Base-by-base conservation (phyloP, 306 rosid species). In the Cicer cuneatum region DNA sequence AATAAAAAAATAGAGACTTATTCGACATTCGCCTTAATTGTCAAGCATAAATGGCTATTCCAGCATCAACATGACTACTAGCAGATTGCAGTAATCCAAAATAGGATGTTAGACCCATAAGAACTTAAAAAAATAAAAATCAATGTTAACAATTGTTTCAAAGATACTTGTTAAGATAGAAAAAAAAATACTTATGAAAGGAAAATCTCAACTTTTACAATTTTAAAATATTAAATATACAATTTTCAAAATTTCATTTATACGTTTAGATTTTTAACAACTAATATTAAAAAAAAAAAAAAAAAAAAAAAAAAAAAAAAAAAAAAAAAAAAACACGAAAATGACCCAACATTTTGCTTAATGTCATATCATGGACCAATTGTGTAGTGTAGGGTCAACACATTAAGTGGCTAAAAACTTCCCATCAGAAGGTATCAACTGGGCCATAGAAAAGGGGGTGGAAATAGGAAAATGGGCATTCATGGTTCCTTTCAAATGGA, bases 311-410 rank as follows among this genome's bases (percentile, higher is more conserved):
- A 1, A 15, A n/a, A 48, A 14, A 59, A 58, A 0, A 18, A 54
- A 11, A 66, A 54, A 71, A 68, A 70, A 38, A 40, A 10, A 58
- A 79, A 78, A 79, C 75, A 66, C 12, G 82, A 90, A 73, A 84
- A 76, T n/a, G 84, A 86, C 88, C 75, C 75, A 66, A 66, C 91
- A 72, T 38, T 76, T 73, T 47, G 80, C 70, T 14, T 19, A 48
- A 65, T 58, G 14, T 56, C 65, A 84, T 40, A 19, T 59, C 65
- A 59, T 59, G 66, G 72, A 61, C 82, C 77, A 66, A 73, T 42
- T 49, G 60, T 43, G 11, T 68, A 19, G 78, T 47, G 79, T 68
- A 42, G 82, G 83, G 78, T 35, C 78, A 62, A 54, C 67, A 76
- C 67, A 65, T 69, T 33, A 18, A 38, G 67, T 24, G 79, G 79